Evolutionary conservation across 108 stramenopile genomes (phyloP).

Genomic region (Asterionellopsis glacialis): DNA sequence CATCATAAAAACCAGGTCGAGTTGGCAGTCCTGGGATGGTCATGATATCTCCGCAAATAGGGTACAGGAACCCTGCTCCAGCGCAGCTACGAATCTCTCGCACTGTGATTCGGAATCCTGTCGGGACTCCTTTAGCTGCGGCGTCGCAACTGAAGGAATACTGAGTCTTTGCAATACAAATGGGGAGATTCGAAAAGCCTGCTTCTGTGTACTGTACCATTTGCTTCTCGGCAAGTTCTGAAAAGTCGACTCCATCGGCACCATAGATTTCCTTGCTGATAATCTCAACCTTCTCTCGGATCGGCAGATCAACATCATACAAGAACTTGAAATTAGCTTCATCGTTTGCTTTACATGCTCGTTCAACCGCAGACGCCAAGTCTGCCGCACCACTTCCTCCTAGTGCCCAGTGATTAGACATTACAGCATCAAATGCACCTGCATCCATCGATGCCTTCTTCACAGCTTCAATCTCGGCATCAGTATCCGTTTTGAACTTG

Average conservation of each 20-base stretch:
- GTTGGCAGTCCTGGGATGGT: constrained; percentile 99
- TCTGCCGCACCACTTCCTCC: constrained; percentile 94
- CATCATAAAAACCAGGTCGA: constrained; percentile 98
- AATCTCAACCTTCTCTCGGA: constrained; percentile 88
- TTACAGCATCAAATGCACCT: constrained; percentile 88
- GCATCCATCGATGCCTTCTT: constrained; percentile 78
- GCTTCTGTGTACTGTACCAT: constrained; percentile 84
- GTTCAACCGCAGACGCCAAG: constrained; percentile 86
- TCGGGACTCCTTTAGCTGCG: constrained; percentile 89
- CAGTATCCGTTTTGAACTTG: constrained; percentile 89
- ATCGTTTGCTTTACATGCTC: constrained; percentile 71
- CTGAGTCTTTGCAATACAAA: constrained; percentile 99
- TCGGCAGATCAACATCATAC: constrained; percentile 77
- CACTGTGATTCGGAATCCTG: constrained; percentile 84
- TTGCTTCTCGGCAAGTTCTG: constrained; percentile 84
- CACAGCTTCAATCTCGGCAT: constrained; percentile 89
- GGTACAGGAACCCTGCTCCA: constrained; percentile 97
- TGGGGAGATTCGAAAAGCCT: constrained; percentile 92
- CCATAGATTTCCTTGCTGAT: constrained; percentile 96
- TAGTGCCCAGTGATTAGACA: constrained; percentile 94
- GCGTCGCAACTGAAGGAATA: constrained; percentile 96
- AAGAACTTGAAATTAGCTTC: constrained; percentile 82
- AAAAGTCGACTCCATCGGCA: constrained; percentile 92
- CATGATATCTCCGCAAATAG: constrained; percentile 98
- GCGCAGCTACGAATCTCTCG: constrained; percentile 95